Evolutionary conservation across 805 yeast species (phyloP), one percentile per base, ranked within the genome.

Genomic region (Yamadazyma akitaensis): DNA sequence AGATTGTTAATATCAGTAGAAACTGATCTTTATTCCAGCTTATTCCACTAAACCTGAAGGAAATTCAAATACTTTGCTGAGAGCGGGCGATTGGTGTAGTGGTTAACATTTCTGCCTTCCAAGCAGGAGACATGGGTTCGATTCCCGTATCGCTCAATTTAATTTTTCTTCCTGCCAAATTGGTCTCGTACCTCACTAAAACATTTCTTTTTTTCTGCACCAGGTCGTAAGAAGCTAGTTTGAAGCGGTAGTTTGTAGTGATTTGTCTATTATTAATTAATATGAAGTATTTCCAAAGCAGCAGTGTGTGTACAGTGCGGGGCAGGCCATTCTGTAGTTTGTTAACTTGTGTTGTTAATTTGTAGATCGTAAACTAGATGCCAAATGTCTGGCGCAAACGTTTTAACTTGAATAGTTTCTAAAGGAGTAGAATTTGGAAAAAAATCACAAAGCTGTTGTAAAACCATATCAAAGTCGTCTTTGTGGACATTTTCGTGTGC

Each of bases 111-210:
- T 81, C 79, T 81, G 89, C 90, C 90, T 84, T 85, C 91, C 90
- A 85, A 85, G 90, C 89, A 81, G 80, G 84, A 75, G 90, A 81
- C 88, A 82, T 79, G 90, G 89, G 91, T 85, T 85, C 91, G 90
- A 85, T 82, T 84, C 91, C 85, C 88, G 85, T 81, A 81, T 82
- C 83, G 81, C 82, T 82, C 88, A 81, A 50, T 53, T 58, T 63
- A 63, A 65, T 64, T 43, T 30, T 37, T 30, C 21, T 37, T 33
- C 25, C 13, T 30, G 9, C 33, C 5, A 13, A 5, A 30, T 30
- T 30, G 7, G 24, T 21, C 6, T 21, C 7, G 24, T 34, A 34
- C 37, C 37, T 34, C 24, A 34, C 37, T 34, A 34, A 34, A 34
- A 34, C 9, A 14, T 34, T 37, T 37, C 30, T 37, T 37, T 37